Base-by-base conservation (phyloP, 2,329 filamentous ascomycete genomes). In the Aspergillus pseudoviridinutans region DNA sequence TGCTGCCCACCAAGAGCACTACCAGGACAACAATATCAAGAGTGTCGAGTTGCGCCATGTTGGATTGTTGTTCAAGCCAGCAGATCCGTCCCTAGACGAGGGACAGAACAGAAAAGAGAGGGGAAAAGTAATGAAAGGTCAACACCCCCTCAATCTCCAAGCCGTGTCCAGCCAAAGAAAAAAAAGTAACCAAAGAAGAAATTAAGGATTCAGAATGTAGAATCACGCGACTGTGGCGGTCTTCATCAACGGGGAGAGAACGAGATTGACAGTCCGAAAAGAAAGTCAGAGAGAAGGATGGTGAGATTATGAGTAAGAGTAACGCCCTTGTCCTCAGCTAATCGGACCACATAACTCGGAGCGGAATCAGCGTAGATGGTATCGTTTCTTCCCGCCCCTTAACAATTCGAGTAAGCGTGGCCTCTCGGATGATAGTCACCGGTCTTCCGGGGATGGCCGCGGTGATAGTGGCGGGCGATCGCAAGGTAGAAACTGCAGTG, bases 1-100 rank as follows among this genome's bases (percentile, higher is more conserved):
- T 74, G 50, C 92, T 97, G 65, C 91, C 94, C 58, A 95, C 75
- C 56, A 97, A 84, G 68, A 99, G 88, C 58, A 85, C 85, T 61
- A 86, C 85, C 65, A 99, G 89, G 82, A 99, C 94, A 69, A 96
- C 77, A 68, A 97, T 83, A 83, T 99, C 94, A 80, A 99, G 81
- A 27, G 92, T 96, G 75, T 99, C 94, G 73, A 99, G 87, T 83
- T 96, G 90, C 66, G 93, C 91, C 94, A 99, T 97, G 50, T 27
- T 9, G 27, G 25, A 24, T 55, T 35, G 38, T 28, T 27, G 35
- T 22, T 7, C 20, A 14, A 17, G 6, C 14, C 27, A 14, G 20
- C 51, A 58, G 27, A 60, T 53, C 47, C 51, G 41, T 51, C 32
- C 50, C 51, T 47, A 50, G 42, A 49, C 25, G 38, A 20, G 20